Evolutionary conservation across 495 filamentous ascomycete species (phyloP), one percentile per base, ranked within the genome.

Genomic region (Sordaria brevicollis): DNA sequence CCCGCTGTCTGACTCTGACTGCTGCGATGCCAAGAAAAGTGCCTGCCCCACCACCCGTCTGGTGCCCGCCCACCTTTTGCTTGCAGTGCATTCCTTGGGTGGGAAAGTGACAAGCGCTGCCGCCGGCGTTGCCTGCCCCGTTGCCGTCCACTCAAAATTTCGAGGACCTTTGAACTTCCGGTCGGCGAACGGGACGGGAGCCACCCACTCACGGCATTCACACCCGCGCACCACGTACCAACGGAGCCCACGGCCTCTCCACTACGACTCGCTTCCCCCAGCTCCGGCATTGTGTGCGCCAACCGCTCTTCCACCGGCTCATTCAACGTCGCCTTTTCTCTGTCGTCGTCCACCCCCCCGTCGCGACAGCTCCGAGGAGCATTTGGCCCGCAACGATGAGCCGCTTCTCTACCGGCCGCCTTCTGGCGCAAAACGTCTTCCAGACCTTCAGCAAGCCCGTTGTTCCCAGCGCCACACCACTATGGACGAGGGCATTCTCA

Each of bases 401-500:
- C 70, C 77, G 77, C 68, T 76, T 80, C 67, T 72, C 73, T 54
- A 74, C 80, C 69, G 75, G 77, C 74, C 83, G 84, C 74, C 79
- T 85, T 21, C 65, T 84, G 79, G 82, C 79, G 78, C 80, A 78
- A 67, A 77, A 74, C 70, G 76, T 82, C 65, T 69, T 75, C 66
- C 74, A 76, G 21, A 54, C 74, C 62, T 33, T 76, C 71, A 73
- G 74, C 19, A 77, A 74, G 41, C 65, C 79, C 1, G 15, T 71
- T 7, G 71, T 73, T 17, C 75, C 71, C 70, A 71, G 71, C 65
- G 70, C 49, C 13, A 62, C 68, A 10, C 72, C 72, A 68, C 80
- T 76, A 80, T 79, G 75, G 71, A 67, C 78, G 66, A 80, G 84
- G 15, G 68, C 78, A 41, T 84, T 86, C 72, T 85, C 83, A 7